These are phyloP conservation scores for Oenanthe sinensis DNA, from an alignment of 129 eudicot genomes.

Conservation along the genomic window DNA sequence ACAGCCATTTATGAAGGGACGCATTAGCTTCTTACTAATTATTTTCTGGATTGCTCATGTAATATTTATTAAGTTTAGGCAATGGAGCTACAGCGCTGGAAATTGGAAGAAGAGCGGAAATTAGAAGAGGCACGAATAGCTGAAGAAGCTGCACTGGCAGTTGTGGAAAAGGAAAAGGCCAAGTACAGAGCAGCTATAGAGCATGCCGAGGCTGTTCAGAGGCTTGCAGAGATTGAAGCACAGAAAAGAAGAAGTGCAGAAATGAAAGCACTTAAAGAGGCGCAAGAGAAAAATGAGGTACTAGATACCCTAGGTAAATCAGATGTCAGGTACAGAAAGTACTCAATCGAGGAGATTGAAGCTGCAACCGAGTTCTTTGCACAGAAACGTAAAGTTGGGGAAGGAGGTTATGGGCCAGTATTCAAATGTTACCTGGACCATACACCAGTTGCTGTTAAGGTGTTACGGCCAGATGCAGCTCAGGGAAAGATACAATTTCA, in stretches of 20 bases:
- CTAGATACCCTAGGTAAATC: not conserved
- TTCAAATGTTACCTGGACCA: conserved; percentile 9
- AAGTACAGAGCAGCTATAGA: conserved; percentile 5
- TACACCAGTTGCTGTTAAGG: conserved; percentile 8
- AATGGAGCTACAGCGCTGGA: conserved; percentile 11
- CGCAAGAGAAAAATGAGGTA: not conserved
- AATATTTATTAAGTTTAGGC: not conserved
- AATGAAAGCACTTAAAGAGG: conserved; percentile 3
- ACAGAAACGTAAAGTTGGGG: not conserved
- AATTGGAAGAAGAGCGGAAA: conserved; percentile 4
- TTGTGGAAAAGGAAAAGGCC: conserved; percentile 7
- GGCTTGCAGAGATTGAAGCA: conserved; percentile 7
- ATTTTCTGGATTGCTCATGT: not conserved
- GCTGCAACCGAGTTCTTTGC: conserved; percentile 6
- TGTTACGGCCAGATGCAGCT: conserved; percentile 11
- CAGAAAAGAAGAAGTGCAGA: not conserved
- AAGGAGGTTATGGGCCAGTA: conserved; percentile 11
- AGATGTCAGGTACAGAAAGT: conserved; percentile 12
- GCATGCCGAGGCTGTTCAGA: conserved; percentile 12
- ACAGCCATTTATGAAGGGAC: not conserved
- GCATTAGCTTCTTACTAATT: not conserved
- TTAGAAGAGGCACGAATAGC: conserved; percentile 7
- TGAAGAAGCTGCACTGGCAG: not conserved
- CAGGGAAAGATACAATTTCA: conserved; percentile 4
- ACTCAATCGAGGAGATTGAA: conserved; percentile 11